Evolutionary conservation across 139 green algal genomes (phyloP).

Genomic region (Penium margaritaceum): DNA sequence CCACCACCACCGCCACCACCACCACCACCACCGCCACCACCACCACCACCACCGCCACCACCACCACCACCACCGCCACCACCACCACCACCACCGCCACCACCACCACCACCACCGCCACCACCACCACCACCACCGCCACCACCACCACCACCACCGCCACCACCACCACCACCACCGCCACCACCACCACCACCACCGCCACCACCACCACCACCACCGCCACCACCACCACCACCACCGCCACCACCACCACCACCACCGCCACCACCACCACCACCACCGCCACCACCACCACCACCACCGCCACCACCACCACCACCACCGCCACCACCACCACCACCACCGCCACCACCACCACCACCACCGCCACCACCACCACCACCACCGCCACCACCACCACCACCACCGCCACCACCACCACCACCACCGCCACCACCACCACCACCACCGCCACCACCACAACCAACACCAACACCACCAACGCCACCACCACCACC

Average conservation of each 20-base stretch:
- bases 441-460: no score
- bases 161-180: background rate
- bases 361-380: background rate
- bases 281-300: background rate
- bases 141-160: background rate
- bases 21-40: background rate
- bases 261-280: background rate
- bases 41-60: background rate
- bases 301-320: background rate
- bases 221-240: background rate
- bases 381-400: background rate
- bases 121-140: background rate
- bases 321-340: background rate
- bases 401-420: background rate
- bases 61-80: background rate
- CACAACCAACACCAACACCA: no score
- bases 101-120: background rate
- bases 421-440: background rate
- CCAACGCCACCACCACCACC: no score
- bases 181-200: conserved; percentile 1
- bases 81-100: background rate
- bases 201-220: background rate
- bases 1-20: background rate
- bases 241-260: background rate
- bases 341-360: background rate